These are phyloP conservation scores for Elsinoe necatrix DNA, from an alignment of 2,329 filamentous ascomycete genomes.

Conservation along the genomic window DNA sequence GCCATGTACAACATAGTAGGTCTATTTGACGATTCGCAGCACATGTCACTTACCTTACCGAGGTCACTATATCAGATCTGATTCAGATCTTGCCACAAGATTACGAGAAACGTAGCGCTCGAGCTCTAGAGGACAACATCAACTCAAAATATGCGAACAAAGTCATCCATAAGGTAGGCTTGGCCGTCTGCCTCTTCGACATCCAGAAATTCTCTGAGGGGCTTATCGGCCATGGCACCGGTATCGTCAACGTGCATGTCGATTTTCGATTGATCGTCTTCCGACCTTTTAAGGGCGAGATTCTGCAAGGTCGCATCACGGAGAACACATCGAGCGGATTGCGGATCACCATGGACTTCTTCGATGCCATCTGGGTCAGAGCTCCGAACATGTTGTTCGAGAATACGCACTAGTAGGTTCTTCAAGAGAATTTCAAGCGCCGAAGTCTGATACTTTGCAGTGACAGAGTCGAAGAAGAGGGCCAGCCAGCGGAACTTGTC, in stretches of 20 bases:
- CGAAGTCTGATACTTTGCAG: slow-evolving; percentile 22
- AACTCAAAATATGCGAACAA: slow-evolving; percentile 96
- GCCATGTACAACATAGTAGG: slow-evolving; percentile 24
- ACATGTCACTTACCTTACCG: not conserved
- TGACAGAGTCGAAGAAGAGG: slow-evolving; percentile 50
- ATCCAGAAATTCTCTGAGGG: slow-evolving; percentile 84
- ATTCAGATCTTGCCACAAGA: slow-evolving; percentile 87
- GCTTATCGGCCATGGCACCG: slow-evolving; percentile 84
- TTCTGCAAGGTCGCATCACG: slow-evolving; percentile 76
- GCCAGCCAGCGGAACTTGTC: not conserved
- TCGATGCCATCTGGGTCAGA: slow-evolving; percentile 81
- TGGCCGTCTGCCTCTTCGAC: slow-evolving; percentile 91
- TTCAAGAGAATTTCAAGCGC: not conserved
- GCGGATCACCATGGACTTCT: slow-evolving; percentile 82
- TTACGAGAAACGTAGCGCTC: slow-evolving; percentile 71
- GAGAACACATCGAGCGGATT: slow-evolving; percentile 65
- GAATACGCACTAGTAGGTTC: slow-evolving; percentile 63
- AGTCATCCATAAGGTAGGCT: slow-evolving; percentile 85
- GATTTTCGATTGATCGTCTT: slow-evolving; percentile 93
- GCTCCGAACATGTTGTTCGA: slow-evolving; percentile 60
- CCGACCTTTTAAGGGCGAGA: slow-evolving; percentile 89
- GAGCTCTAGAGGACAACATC: slow-evolving; percentile 92
- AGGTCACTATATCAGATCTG: slow-evolving; percentile 92
- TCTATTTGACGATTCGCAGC: not conserved
- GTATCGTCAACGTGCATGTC: slow-evolving; percentile 73